Evolutionary conservation across 2,329 filamentous ascomycete species (phyloP).

Genomic region (Kalaharituber pfeilii): DNA sequence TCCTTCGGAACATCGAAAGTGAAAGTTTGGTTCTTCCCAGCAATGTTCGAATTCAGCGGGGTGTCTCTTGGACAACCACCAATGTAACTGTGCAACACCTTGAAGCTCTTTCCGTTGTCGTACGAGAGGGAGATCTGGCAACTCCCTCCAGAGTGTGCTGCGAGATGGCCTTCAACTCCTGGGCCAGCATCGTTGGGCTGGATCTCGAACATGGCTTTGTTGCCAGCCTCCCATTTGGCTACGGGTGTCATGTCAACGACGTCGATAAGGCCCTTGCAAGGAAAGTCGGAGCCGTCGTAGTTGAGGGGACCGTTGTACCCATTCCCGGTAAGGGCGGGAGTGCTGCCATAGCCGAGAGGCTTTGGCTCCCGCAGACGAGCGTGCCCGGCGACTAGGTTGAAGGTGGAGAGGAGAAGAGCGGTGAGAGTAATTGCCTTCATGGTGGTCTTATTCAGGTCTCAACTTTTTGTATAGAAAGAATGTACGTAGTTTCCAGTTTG

Average conservation of each 20-base stretch:
- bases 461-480: neutral
- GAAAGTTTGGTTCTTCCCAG: constrained; percentile 44
- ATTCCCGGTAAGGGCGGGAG: constrained; percentile 43
- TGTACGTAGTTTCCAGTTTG: neutral
- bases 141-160: constrained; percentile 75
- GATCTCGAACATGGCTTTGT: constrained; percentile 16
- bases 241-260: constrained; percentile 6
- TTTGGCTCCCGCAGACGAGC: constrained; percentile 41
- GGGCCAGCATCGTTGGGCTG: constrained; percentile 4
- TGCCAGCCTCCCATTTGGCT: constrained; percentile 17
- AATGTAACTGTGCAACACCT: constrained; percentile 74
- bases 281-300: constrained; percentile 46
- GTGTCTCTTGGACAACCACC: constrained; percentile 58
- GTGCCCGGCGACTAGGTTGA: constrained; percentile 29
- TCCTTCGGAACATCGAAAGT: constrained; percentile 43
- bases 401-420: constrained; percentile 30
- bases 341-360: constrained; percentile 32
- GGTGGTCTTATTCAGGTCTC: constrained; percentile 17
- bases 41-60: constrained; percentile 27
- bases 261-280: constrained; percentile 52
- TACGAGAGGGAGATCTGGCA: constrained; percentile 80
- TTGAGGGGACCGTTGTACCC: constrained; percentile 52
- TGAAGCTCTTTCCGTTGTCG: constrained; percentile 61
- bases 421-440: constrained; percentile 31
- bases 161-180: constrained; percentile 26